phyloP scores from a whole-genome alignment of 202 grass and related monocot genomes.

The Bolboschoenoplectus hybrid region DNA sequence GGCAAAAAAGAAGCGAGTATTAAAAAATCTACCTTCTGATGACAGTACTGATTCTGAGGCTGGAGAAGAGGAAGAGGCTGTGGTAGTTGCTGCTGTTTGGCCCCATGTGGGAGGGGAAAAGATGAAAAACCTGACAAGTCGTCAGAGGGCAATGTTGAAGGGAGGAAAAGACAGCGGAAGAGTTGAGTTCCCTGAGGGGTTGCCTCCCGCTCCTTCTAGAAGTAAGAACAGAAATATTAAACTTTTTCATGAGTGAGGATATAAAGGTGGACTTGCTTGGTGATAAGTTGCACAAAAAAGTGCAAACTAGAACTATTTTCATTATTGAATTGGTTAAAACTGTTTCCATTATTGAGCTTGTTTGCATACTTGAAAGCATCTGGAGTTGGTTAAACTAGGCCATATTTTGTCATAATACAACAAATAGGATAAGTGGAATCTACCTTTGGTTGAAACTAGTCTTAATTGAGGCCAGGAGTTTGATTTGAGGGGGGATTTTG shows the following conservation, averaged over 20 bases:
- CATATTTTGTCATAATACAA: not conserved
- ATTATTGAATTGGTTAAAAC: conserved; percentile 2
- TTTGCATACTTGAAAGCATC: not conserved
- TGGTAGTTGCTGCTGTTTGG: conserved; percentile 45
- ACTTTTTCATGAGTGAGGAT: not conserved
- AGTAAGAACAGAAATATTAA: conserved; percentile 47
- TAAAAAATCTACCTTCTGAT: conserved; percentile 20
- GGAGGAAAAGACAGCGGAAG: conserved; percentile 58
- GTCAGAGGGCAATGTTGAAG: conserved; percentile 84
- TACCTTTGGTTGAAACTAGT: not conserved
- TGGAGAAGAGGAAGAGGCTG: conserved; percentile 43
- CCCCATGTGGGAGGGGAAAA: conserved; percentile 50
- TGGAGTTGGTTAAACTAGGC: not conserved
- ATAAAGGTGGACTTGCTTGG: not conserved
- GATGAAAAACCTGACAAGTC: conserved; percentile 57
- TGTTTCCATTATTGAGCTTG: not conserved
- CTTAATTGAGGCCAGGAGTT: not conserved
- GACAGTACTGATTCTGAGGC: conserved; percentile 6
- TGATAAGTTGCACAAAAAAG: not conserved
- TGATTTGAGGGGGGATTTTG: not conserved
- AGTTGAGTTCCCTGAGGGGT: conserved; percentile 81
- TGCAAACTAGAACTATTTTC: not conserved
- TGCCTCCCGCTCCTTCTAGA: conserved; percentile 81
- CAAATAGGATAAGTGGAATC: not conserved
- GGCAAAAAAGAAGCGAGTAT: conserved; percentile 53